Evolutionary conservation across 2,329 filamentous ascomycete species (phyloP), one percentile per base, ranked within the genome.

Genomic region (Anisogramma anomala): DNA sequence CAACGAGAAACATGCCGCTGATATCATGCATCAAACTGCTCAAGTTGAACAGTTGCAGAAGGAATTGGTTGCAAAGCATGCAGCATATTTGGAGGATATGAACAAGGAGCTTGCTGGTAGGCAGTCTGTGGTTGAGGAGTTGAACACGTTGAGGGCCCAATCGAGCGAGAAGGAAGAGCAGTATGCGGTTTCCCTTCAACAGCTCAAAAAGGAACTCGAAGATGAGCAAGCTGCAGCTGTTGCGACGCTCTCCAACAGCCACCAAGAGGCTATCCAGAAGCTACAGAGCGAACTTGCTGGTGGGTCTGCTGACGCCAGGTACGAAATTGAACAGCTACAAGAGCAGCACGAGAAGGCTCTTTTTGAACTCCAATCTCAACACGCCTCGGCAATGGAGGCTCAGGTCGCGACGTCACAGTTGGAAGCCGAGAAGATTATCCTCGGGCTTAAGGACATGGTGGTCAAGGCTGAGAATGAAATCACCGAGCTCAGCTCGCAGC

Each of bases 401-500:
- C 40, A 59, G 36, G 60, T 65, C 27, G 50, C 55, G 22, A 56
- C 57, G 22, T 56, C 60, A 43, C 60, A 63, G 39, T 48, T 52
- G 1, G 57, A 62, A 14, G 53, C 64, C 10, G 58, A 67, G 39
- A 51, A 50, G 6, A 55, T 66, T 18, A 51, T 65, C 20, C 53
- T 50, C 2, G 49, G 58, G 10, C 49, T 54, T 19, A 63, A 68
- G 49, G 60, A 62, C 26, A 59, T 65, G 15, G 58, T 73, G 13
- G 58, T 55, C 38, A 67, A 68, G 52, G 55, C 63, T 2, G 60
- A 71, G 48, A 57, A 61, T 20, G 73, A 77, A 49, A 55, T 64
- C 23, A 64, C 67, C 48, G 62, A 67, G 18, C 56, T 77, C 47
- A 65, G 67, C 41, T 68, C 69, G 50, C 65, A 71, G 50, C 68